Conservation (phyloP, 78 protist genomes). For the Chrysochromulina tobinii region DNA sequence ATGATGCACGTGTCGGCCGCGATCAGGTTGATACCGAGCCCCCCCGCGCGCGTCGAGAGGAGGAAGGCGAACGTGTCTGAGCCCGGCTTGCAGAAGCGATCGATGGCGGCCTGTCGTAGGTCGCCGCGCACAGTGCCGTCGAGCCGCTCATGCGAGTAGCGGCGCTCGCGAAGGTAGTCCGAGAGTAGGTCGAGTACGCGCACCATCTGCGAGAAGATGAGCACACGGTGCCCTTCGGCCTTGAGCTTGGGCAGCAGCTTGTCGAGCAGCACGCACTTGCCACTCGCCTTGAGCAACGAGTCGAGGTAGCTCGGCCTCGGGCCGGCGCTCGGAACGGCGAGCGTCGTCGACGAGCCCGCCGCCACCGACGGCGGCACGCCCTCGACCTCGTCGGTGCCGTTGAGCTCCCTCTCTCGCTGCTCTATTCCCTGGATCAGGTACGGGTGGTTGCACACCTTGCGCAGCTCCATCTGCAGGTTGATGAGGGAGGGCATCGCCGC, state of each 20-base stretch:
- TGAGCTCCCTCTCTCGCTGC: constrained; percentile 14
- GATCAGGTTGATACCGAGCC: constrained; percentile 69
- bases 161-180: constrained; percentile 32
- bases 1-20: constrained; percentile 91
- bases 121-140: constrained; percentile 90
- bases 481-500: constrained; percentile 58
- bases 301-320: not conserved
- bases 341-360: too few relatives aligned
- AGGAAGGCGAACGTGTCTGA: constrained; percentile 81
- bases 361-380: not conserved
- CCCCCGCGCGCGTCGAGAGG: constrained; percentile 91
- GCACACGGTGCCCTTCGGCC: constrained; percentile 45
- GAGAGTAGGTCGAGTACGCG: constrained; percentile 92
- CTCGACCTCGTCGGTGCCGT: not conserved
- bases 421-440: constrained; percentile 73
- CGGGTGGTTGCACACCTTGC: constrained; percentile 97
- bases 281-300: not conserved
- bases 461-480: constrained; percentile 92
- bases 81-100: constrained; percentile 68
- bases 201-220: constrained; percentile 60
- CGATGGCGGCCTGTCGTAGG: constrained; percentile 91
- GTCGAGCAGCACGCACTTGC: constrained; percentile 78
- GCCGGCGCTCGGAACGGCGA: too few relatives aligned
- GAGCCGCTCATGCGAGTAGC: constrained; percentile 86
- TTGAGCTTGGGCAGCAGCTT: constrained; percentile 50